Evolutionary conservation across 2,329 filamentous ascomycete genomes (phyloP).

Genomic region (Nemania abortiva): DNA sequence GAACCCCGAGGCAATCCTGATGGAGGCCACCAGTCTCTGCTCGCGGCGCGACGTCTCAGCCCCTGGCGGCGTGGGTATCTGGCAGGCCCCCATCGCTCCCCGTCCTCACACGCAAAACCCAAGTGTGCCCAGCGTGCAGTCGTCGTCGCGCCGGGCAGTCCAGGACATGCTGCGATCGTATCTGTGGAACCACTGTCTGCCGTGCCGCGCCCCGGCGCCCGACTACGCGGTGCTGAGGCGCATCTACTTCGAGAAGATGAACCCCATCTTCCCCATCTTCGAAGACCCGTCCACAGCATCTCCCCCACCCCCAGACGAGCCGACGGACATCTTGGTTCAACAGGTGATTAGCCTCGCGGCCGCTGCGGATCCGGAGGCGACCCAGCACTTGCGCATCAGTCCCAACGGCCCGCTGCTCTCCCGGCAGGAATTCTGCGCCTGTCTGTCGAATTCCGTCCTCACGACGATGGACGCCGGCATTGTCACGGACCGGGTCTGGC

Average conservation of each 20-base stretch:
- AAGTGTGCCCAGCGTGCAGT: constrained; percentile 37
- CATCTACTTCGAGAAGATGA: constrained; percentile 65
- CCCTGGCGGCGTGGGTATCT: constrained; percentile 68
- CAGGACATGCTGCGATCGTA: constrained; percentile 55
- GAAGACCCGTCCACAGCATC: constrained; percentile 49
- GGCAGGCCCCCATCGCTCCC: constrained; percentile 56
- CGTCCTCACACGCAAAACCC: constrained; percentile 24
- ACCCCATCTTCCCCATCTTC: constrained; percentile 67
- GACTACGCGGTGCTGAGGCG: constrained; percentile 61
- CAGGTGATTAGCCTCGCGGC: constrained; percentile 69
- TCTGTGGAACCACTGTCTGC: constrained; percentile 60
- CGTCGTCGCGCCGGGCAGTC: constrained; percentile 45
- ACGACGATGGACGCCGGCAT: constrained; percentile 66
- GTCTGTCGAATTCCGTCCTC: constrained; percentile 62
- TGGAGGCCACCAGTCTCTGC: constrained; percentile 63
- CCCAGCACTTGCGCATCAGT: constrained; percentile 60
- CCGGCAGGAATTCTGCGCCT: constrained; percentile 62
- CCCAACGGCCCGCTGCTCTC: constrained; percentile 55
- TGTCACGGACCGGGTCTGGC: constrained; percentile 65
- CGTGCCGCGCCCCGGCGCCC: constrained; percentile 60
- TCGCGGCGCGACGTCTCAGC: constrained; percentile 56
- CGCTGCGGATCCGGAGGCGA: constrained; percentile 61
- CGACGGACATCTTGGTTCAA: constrained; percentile 58
- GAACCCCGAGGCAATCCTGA: constrained; percentile 71
- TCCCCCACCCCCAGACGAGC: constrained; percentile 48